Conservation (phyloP, 805 yeast species). For the Clavispora asparagi region DNA sequence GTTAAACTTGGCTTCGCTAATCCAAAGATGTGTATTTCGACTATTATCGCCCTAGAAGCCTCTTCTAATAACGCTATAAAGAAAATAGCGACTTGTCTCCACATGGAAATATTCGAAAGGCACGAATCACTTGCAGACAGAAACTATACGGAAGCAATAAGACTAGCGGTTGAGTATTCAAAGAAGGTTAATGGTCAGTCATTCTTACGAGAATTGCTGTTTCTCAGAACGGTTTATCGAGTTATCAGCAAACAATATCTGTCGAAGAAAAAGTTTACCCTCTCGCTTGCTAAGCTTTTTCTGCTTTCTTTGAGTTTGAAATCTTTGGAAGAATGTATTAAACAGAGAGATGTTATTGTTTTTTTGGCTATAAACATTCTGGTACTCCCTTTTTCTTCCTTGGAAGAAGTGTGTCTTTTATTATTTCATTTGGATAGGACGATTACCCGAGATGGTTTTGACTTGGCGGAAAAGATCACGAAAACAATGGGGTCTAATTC, state of each 20-base stretch:
- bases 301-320: slow-evolving; percentile 6
- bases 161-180: slow-evolving; percentile 46
- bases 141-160: slow-evolving; percentile 59
- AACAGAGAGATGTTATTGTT: slow-evolving; percentile 18
- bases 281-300: slow-evolving; percentile 17
- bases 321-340: slow-evolving; percentile 7
- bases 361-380: slow-evolving; percentile 34
- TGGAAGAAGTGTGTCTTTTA: slow-evolving; percentile 49
- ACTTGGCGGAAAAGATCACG: slow-evolving; percentile 21
- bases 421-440: slow-evolving; percentile 41
- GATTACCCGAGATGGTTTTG: slow-evolving; percentile 37
- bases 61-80: slow-evolving; percentile 42
- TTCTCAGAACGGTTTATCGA: slow-evolving; percentile 37
- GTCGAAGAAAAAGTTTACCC: slow-evolving; percentile 40
- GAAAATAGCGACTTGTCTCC: slow-evolving; percentile 47
- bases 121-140: slow-evolving; percentile 70
- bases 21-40: slow-evolving; percentile 65
- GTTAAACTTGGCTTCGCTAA: slow-evolving; percentile 66
- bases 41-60: slow-evolving; percentile 64
- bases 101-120: slow-evolving; percentile 52
- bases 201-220: slow-evolving; percentile 22
- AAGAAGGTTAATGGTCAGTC: slow-evolving; percentile 9
- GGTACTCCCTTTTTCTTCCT: slow-evolving; percentile 30
- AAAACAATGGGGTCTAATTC: slow-evolving; percentile 10
- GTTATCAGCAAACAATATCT: slow-evolving; percentile 35